Evolutionary conservation across 2,329 filamentous ascomycete species (phyloP), one percentile per base, ranked within the genome.

Genomic region (Aotearoamyces nothofagi): DNA sequence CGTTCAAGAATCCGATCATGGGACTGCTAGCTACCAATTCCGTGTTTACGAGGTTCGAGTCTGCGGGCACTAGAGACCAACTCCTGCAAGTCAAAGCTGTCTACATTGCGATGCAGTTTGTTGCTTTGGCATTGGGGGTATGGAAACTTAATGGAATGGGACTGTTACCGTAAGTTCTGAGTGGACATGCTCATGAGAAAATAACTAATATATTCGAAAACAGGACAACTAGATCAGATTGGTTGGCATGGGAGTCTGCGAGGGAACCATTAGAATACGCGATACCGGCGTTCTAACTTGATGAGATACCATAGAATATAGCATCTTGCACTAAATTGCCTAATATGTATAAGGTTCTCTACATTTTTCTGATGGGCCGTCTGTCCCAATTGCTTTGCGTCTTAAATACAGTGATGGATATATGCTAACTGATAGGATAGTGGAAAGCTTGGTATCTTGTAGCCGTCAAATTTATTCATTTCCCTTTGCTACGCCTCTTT

Each of bases 111-210:
- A 90, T 87, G 67, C 92, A 98, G 54, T 52, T 92, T 38, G 55
- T 90, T 32, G 78, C 87, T 29, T 54, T 98, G 43, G 84, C 64
- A 0, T 58, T 98, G 48, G 90, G 90, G 3, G 61, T 98, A 29
- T 98, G 84, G 83, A 98, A 98, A 56, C 74, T 98, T 15, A 93
- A 96, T 54, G 74, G 69, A 20, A 98, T 98, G 90, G 90, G 90
- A 1, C 56, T 98, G 42, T 61, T 98, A 52, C 90, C 90, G 73
- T 87, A 64, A 51, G 79, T 70, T 26, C 7, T 19, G 9, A 23
- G 10, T 15, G 5, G 24, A 23, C 23, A 10, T 27, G 14, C 9
- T n/a, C n/a, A n/a, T n/a, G 13, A 26, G 6, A 19, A 5, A 17
- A 33, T 34, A 39, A 34, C 49, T 56, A 45, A 55, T 42, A 31